phyloP scores from a whole-genome alignment of 2,329 filamentous ascomycete genomes.

The Hypoxylon rubiginosum region DNA sequence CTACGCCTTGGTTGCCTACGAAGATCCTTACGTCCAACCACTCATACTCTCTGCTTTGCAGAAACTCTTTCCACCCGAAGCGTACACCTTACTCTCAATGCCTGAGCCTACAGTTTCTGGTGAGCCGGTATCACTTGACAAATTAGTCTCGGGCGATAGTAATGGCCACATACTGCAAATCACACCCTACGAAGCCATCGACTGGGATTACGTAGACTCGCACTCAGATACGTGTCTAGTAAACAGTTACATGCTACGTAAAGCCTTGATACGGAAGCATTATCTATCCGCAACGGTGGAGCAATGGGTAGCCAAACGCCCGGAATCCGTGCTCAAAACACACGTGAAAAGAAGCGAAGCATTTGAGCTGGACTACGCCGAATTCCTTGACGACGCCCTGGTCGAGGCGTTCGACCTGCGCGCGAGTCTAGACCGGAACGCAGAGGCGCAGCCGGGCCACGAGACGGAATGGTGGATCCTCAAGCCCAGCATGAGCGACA shows the following conservation, averaged over 20 bases:
- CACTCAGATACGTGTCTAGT: slow-evolving; percentile 74
- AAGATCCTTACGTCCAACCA: slow-evolving; percentile 89
- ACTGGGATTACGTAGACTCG: slow-evolving; percentile 80
- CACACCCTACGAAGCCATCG: slow-evolving; percentile 85
- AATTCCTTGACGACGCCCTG: slow-evolving; percentile 94
- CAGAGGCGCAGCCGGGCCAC: slow-evolving; percentile 35
- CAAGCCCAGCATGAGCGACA: slow-evolving; percentile 97
- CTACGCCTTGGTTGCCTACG: slow-evolving; percentile 84
- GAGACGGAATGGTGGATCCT: slow-evolving; percentile 90
- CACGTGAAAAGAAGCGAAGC: slow-evolving; percentile 84
- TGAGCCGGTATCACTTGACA: slow-evolving; percentile 54
- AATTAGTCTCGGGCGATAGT: slow-evolving; percentile 56
- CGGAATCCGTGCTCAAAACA: slow-evolving; percentile 73
- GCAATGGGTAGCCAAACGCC: slow-evolving; percentile 88
- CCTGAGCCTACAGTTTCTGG: slow-evolving; percentile 48
- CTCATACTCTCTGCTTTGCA: slow-evolving; percentile 82
- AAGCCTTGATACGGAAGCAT: slow-evolving; percentile 96
- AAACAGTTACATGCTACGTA: slow-evolving; percentile 95
- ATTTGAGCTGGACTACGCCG: slow-evolving; percentile 96
- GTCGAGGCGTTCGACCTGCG: slow-evolving; percentile 90
- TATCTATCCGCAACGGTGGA: slow-evolving; percentile 87
- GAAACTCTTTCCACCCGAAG: slow-evolving; percentile 67
- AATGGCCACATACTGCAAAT: slow-evolving; percentile 77
- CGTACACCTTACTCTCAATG: slow-evolving; percentile 68
- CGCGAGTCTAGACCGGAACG: slow-evolving; percentile 81